Conservation (phyloP, 2,329 filamentous ascomycete genomes). For the Neopestalotiopsis clavispora region DNA sequence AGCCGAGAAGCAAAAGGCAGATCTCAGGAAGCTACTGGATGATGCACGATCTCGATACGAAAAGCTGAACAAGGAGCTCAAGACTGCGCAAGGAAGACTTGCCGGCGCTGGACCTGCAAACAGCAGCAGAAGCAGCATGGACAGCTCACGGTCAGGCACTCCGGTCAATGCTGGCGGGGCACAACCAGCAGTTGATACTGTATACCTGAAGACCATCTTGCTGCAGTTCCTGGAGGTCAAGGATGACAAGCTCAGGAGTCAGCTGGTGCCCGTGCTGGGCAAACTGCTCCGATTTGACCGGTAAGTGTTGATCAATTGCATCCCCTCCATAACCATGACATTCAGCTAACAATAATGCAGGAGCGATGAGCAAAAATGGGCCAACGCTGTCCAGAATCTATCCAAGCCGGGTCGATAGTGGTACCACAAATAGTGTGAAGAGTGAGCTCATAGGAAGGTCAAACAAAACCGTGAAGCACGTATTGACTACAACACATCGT, state of each 20-base stretch:
- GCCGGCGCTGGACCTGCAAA: constrained; percentile 28
- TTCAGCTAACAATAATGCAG: constrained; percentile 31
- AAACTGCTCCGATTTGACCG: constrained; percentile 79
- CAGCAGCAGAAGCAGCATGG: constrained; percentile 47
- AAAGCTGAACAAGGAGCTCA: constrained; percentile 73
- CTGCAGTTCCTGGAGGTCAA: constrained; percentile 82
- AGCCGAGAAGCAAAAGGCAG: constrained; percentile 80
- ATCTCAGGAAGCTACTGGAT: constrained; percentile 77
- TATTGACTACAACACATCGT: too few relatives aligned
- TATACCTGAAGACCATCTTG: constrained; percentile 81
- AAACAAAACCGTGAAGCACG: background rate
- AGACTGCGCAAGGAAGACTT: constrained; percentile 55
- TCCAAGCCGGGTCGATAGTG: constrained; percentile 29
- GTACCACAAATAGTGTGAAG: too few relatives aligned
- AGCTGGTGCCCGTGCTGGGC: constrained; percentile 78
- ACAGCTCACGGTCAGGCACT: constrained; percentile 50
- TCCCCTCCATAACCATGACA: background rate
- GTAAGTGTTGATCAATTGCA: constrained; percentile 50
- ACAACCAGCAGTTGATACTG: constrained; percentile 46
- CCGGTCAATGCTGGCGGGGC: constrained; percentile 33
- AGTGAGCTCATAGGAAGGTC: background rate
- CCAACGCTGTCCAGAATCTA: constrained; percentile 68
- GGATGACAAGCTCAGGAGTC: constrained; percentile 75
- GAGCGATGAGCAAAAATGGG: constrained; percentile 84
- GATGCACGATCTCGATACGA: constrained; percentile 80